phyloP scores from a whole-genome alignment of 2,329 filamentous ascomycete species.

The Ophiostoma perfectum region DNA sequence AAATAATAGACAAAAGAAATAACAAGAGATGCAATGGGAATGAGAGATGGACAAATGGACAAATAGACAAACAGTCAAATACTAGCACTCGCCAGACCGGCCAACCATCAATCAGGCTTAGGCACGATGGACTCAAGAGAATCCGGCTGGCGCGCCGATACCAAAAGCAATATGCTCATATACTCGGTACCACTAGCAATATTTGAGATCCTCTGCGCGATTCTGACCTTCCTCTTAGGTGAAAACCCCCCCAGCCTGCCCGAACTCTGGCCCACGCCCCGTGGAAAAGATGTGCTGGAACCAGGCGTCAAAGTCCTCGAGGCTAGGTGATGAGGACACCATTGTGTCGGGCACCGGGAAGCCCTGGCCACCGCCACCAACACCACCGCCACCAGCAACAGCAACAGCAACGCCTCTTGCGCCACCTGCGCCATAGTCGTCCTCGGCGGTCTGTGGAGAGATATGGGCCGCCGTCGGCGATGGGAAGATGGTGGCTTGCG shows the following conservation, averaged over 20 bases:
- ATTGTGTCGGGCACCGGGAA: neutral
- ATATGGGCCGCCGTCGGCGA: neutral
- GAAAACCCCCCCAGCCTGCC: neutral
- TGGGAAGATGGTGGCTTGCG: slow-evolving; percentile 5
- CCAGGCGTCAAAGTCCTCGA: slow-evolving; percentile 28
- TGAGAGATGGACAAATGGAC: neutral
- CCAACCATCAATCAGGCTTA: neutral
- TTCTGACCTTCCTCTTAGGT: slow-evolving; percentile 3
- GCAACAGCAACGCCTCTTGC: neutral
- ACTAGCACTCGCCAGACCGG: neutral
- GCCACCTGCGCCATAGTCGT: neutral
- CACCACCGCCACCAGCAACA: neutral
- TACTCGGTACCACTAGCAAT: too few relatives aligned
- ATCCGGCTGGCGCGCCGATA: neutral
- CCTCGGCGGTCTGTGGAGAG: neutral
- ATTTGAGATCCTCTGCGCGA: neutral
- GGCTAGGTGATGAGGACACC: slow-evolving; percentile 9
- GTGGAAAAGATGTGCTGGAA: slow-evolving; percentile 26
- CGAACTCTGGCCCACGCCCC: slow-evolving; percentile 16
- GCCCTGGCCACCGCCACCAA: neutral
- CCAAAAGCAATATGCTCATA: neutral
- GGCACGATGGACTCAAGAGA: neutral
- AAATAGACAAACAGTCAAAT: neutral
- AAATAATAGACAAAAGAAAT: neutral
- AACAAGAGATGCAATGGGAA: neutral